Evolutionary conservation across 139 green algal genomes (phyloP).

Genomic region (Chlorella sp.): DNA sequence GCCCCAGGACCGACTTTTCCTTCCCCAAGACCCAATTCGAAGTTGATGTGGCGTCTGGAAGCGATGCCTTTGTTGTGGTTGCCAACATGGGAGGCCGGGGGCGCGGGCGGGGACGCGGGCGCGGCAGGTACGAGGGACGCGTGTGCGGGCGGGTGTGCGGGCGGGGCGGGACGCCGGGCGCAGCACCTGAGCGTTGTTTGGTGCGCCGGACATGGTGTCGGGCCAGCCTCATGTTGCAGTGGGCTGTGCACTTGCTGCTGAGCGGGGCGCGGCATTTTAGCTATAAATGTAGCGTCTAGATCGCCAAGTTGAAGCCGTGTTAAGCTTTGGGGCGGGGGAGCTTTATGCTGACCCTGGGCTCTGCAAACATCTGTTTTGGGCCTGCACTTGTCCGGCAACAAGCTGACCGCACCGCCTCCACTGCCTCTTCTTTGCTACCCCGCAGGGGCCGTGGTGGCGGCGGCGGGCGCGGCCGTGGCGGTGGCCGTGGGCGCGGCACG

Average conservation of each 20-base stretch:
- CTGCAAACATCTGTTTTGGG: not conserved
- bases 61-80: not conserved
- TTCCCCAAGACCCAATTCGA: conserved; percentile 41
- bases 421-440: not conserved
- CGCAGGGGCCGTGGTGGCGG: not conserved
- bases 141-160: not conserved
- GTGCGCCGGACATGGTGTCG: too few relatives aligned
- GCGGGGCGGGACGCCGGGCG: too few relatives aligned
- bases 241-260: not conserved
- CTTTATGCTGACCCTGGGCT: too few relatives aligned
- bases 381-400: not conserved
- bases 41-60: conserved; percentile 29
- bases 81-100: not conserved
- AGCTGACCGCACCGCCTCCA: not conserved
- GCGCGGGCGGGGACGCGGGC: conserved; percentile 11
- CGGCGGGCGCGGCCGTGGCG: conserved; percentile 1
- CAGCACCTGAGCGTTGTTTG: too few relatives aligned
- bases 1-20: conserved; percentile 39
- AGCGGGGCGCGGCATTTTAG: too few relatives aligned
- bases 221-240: too few relatives aligned
- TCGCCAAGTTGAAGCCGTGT: too few relatives aligned
- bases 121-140: conserved; percentile 9
- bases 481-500: conserved; percentile 4
- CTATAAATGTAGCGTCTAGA: too few relatives aligned
- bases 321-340: too few relatives aligned